Base-by-base conservation (phyloP, 2,329 filamentous ascomycete genomes). In the Ophiostoma montium region DNA sequence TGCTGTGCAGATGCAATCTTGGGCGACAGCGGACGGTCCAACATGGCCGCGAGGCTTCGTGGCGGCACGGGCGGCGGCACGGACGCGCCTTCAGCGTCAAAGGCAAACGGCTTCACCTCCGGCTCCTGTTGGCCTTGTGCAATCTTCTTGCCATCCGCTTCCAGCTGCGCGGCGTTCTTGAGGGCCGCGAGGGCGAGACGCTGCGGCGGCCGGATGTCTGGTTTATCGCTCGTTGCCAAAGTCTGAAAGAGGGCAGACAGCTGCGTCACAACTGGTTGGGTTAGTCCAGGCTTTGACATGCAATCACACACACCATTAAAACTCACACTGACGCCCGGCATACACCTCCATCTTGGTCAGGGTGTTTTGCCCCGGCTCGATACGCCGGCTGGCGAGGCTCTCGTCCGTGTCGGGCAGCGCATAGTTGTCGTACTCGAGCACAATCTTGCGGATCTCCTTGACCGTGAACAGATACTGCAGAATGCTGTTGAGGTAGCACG, bases 401-500 rank as follows among this genome's bases (percentile, higher is more conserved):
- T 78, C 74, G 38, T 81, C 78, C 9, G 74, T 75, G 5, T 85
- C 64, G 3, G 82, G 76, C 59, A 92, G 76, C 55, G 82, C 77
- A 58, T 82, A 76, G 5, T 78, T 65, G 23, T 90, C 79, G 56
- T 86, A 86, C 46, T 86, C 71, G 51, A 94, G 70, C 3, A 95
- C 80, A 55, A 95, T 76, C 5, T 92, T 75, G 46, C 90, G 78
- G 30, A 96, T 71, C 2, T 86, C 80, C 53, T 80, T 82, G 49
- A 96, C 78, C 0, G 89, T 94, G 62, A 94, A 95, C 56, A 95
- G 84, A 61, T 94, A 96, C 59, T 98, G 92, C 10, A 98, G 71
- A 45, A 98, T 75, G 65, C 90, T 96, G 69, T 98, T 98, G 49
- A 98, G 73, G 59, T 98, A 98, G 63, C 92, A 98, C 0, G 94